Conservation (phyloP, 148 eudicot genomes). For the Hydrangea macrophylla region DNA sequence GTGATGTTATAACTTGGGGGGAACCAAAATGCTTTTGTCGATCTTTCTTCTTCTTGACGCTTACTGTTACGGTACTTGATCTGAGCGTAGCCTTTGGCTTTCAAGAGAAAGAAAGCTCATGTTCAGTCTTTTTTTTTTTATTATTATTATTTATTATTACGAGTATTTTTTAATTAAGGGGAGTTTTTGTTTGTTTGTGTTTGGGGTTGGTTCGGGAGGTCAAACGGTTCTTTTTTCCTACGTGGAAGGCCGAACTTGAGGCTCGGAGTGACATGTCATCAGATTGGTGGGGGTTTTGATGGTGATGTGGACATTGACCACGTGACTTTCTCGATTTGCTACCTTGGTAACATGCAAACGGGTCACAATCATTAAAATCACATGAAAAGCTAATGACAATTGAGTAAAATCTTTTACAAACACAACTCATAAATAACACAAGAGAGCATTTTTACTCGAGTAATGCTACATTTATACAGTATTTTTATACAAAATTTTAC, state of each 20-base stretch:
- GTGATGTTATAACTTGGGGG: background rate
- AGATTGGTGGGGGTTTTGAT: conserved; percentile 9
- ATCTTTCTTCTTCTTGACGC: background rate
- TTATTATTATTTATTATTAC: background rate
- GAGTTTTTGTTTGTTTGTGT: conserved; percentile 9
- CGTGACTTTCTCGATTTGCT: conserved; percentile 23
- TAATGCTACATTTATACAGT: too few species aligned
- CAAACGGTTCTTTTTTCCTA: conserved; percentile 88
- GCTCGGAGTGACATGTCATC: conserved; percentile 37
- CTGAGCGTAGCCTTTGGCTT: conserved; percentile 5
- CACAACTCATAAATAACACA: too few species aligned
- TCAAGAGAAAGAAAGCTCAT: background rate
- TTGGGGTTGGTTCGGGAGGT: conserved; percentile 41
- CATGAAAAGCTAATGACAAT: too few species aligned
- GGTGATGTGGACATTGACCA: conserved; percentile 22
- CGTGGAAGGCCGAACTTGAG: conserved; percentile 30
- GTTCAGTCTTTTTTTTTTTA: background rate
- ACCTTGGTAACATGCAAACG: background rate
- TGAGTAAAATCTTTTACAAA: too few species aligned
- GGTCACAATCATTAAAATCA: background rate
- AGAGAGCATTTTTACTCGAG: too few species aligned
- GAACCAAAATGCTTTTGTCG: background rate
- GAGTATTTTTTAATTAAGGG: too few species aligned
- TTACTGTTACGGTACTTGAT: background rate
- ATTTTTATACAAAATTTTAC: too few species aligned